Evolutionary conservation across 345 rosid species (phyloP), one percentile per base, ranked within the genome.

Genomic region (Eucalyptus pauciflora): DNA sequence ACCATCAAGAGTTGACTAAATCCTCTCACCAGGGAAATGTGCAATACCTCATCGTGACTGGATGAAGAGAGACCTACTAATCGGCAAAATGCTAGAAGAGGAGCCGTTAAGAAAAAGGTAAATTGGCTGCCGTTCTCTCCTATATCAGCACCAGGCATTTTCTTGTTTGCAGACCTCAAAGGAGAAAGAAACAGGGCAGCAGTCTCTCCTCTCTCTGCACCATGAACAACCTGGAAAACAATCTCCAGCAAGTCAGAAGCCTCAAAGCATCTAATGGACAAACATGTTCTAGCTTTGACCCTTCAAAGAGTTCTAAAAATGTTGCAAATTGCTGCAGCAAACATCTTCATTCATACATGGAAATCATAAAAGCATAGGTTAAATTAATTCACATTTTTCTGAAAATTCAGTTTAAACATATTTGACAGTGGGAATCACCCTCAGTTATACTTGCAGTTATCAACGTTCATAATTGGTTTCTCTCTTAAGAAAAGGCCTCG

Each of bases 111-210:
- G 97, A 96, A 98, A 92, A 94, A 94, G 6, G 99, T 96, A 92
- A 98, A 98, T 92, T 97, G 99, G 88, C 99, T 96, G 92, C 97
- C 98, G 41, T 88, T 90, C 25, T 93, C 89, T 79, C 89, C 56
- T 89, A 86, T 58, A 89, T 94, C 94, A 90, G 91, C 91, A 90
- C 54, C 87, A 31, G 94, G 91, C 64, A 67, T 91, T 64, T 91
- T 93, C 91, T 92, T 94, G 86, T 93, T 95, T 46, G 92, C 92
- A 50, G 96, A 94, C 92, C 93, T 95, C 89, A 93, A 91, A 86
- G 99, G 99, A 45, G 99, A 98, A 91, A 98, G 98, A 91, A 97
- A 93, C 85, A 98, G 89, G 86, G 97, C 99, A 90, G 95, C 95
- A 58, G 94, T 90, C 94, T 98, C 99, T 88, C 97, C 99, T 93